A percentile compares a stretch with the other conserved stretches of the same genome.
These are phyloP conservation scores for Parietaria judaica DNA, from an alignment of 306 rosid species.

Conservation along the genomic window DNA sequence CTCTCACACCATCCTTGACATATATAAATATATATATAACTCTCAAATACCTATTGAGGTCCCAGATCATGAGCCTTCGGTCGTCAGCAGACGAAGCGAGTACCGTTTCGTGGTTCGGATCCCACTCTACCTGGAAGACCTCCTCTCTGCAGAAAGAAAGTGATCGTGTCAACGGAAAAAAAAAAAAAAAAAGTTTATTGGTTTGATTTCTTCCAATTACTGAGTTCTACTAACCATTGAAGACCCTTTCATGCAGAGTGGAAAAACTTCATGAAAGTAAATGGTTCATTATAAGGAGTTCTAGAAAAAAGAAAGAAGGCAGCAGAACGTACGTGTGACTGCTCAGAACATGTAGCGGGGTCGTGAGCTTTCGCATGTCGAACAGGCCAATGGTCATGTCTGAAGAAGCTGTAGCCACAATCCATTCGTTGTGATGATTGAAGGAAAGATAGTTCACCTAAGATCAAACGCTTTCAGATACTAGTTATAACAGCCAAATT, in stretches of 20 bases:
- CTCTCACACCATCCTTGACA: neutral
- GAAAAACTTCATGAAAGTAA: no score
- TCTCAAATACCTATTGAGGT: constrained; percentile 68
- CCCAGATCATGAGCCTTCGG: constrained; percentile 92
- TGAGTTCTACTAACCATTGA: no score
- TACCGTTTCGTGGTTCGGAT: constrained; percentile 79
- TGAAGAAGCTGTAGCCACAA: constrained; percentile 92
- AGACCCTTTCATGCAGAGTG: no score
- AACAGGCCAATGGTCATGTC: constrained; percentile 72
- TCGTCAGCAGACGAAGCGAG: constrained; percentile 87
- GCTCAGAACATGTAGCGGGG: constrained; percentile 61
- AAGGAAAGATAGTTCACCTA: constrained; percentile 91
- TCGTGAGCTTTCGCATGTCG: constrained; percentile 63
- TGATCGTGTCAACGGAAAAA: neutral
- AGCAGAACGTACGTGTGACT: constrained; percentile 60
- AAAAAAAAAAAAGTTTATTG: neutral
- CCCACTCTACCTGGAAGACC: constrained; percentile 98
- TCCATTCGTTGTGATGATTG: constrained; percentile 73
- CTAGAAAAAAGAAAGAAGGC: neutral
- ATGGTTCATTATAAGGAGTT: neutral
- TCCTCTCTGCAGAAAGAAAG: constrained; percentile 53
- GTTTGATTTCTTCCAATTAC: no score
- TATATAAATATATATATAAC: neutral
- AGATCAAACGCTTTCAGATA: neutral
- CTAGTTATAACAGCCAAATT: no score